These are phyloP conservation scores for Pisolithus albus DNA, from an alignment of 768 basidiomycete species.

Conservation along the genomic window DNA sequence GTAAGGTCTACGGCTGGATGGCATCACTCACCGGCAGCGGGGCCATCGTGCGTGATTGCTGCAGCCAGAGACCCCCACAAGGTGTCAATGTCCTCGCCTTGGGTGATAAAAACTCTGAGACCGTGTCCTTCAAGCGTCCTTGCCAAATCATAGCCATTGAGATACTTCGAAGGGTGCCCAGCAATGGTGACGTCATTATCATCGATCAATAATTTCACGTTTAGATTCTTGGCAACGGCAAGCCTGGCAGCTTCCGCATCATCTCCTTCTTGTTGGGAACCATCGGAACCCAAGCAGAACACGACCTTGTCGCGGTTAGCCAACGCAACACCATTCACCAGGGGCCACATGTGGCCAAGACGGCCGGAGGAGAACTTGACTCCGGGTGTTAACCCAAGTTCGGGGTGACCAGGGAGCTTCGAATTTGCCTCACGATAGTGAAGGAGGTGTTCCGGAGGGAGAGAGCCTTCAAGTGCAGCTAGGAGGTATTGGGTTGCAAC, in stretches of 20 bases:
- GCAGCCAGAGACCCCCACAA: conserved; percentile 63
- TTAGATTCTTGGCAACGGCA: conserved; percentile 75
- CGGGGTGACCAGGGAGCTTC: conserved; percentile 84
- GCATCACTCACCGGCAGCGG: conserved; percentile 56
- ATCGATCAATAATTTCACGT: conserved; percentile 82
- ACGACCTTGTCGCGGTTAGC: conserved; percentile 72
- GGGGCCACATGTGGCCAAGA: conserved; percentile 85
- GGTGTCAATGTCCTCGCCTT: conserved; percentile 75
- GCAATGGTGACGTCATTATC: conserved; percentile 91
- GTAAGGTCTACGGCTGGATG: background rate
- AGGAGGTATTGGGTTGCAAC: conserved; percentile 88
- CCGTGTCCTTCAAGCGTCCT: conserved; percentile 80
- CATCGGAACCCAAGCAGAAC: conserved; percentile 83
- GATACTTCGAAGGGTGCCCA: conserved; percentile 84
- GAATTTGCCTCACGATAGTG: conserved; percentile 84
- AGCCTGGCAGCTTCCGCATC: conserved; percentile 86
- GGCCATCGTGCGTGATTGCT: conserved; percentile 57
- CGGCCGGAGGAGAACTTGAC: conserved; percentile 93
- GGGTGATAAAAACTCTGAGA: conserved; percentile 61
- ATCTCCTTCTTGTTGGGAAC: conserved; percentile 88
- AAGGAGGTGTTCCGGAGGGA: conserved; percentile 71
- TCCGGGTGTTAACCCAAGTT: conserved; percentile 85
- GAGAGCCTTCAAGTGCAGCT: conserved; percentile 63
- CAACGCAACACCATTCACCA: conserved; percentile 79
- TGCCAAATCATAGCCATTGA: conserved; percentile 66